Percentiles rank a stretch among this genome's conserved stretches.
phyloP scores from a whole-genome alignment of 1,284 basidiomycete species.

The Tylopilus orsonianus region DNA sequence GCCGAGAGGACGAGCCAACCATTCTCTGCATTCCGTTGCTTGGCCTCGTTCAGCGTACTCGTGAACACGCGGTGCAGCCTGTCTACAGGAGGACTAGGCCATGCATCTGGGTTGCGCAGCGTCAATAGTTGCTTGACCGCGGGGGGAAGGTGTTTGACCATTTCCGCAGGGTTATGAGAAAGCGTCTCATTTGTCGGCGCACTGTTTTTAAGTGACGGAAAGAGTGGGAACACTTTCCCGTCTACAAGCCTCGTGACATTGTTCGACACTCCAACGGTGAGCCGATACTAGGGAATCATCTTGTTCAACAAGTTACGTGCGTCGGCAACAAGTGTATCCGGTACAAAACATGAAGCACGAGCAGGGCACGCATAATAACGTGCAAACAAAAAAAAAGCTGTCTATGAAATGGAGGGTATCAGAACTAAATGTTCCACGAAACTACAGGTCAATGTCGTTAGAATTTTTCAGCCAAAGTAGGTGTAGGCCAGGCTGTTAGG shows the following conservation, averaged over 20 bases:
- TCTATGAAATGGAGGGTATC: conserved; percentile 31
- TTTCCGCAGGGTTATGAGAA: conserved; percentile 14
- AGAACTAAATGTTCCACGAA: conserved; percentile 7
- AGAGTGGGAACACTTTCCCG: conserved; percentile 4
- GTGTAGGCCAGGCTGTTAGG: conserved; percentile 51
- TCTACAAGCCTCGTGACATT: background rate
- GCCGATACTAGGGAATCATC: conserved; percentile 1
- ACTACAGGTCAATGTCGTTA: background rate
- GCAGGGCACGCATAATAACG: conserved; percentile 9
- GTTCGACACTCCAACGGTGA: conserved; percentile 1
- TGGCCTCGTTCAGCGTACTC: conserved; percentile 62
- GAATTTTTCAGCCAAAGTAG: conserved; percentile 21
- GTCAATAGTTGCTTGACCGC: conserved; percentile 73
- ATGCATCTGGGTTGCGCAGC: conserved; percentile 63
- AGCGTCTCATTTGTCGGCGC: background rate
- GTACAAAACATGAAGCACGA: conserved; percentile 22
- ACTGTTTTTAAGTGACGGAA: conserved; percentile 13
- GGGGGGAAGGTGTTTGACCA: conserved; percentile 47
- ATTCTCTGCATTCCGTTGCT: conserved; percentile 62
- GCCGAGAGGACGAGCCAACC: conserved; percentile 86
- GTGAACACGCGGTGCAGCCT: conserved; percentile 58
- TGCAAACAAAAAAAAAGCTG: conserved; percentile 1
- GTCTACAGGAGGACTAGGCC: conserved; percentile 55
- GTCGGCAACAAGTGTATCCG: conserved; percentile 21
- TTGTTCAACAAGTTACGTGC: conserved; percentile 31